Evolutionary conservation across 148 eudicot species (phyloP).

Genomic region (Suaeda aralocaspica): DNA sequence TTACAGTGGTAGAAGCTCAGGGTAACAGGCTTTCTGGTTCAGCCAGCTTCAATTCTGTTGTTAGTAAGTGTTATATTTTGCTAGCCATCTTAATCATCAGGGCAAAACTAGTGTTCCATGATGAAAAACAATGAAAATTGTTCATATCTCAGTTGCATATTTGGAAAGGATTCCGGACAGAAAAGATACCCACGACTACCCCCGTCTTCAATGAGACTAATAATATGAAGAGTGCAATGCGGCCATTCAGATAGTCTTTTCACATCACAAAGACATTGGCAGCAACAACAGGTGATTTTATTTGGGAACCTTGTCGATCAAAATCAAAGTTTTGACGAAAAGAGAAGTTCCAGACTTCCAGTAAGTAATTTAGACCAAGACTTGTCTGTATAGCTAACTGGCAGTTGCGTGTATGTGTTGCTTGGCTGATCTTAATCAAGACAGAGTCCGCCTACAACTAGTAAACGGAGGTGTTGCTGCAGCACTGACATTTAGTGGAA

Average conservation of each 20-base stretch:
- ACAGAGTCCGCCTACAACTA: slow-evolving; percentile 51
- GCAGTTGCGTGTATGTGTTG: slow-evolving; percentile 27
- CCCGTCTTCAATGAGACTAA: slow-evolving; percentile 85
- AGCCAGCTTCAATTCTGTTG: slow-evolving; percentile 68
- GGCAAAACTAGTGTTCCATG: not conserved
- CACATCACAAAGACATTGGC: slow-evolving; percentile 59
- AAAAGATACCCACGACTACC: slow-evolving; percentile 91
- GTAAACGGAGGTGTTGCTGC: slow-evolving; percentile 85
- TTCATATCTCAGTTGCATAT: slow-evolving; percentile 52
- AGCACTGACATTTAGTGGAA: slow-evolving; percentile 81
- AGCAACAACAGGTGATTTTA: slow-evolving; percentile 52
- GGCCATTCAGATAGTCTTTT: slow-evolving; percentile 78
- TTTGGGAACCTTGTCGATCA: not conserved
- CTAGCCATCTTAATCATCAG: not conserved
- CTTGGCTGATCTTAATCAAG: slow-evolving; percentile 77
- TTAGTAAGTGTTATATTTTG: slow-evolving; percentile 44
- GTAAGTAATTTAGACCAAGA: not conserved
- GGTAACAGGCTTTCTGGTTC: slow-evolving; percentile 91
- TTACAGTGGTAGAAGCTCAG: slow-evolving; percentile 78
- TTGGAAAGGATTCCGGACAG: slow-evolving; percentile 80
- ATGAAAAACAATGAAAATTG: not conserved
- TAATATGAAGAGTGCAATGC: slow-evolving; percentile 54
- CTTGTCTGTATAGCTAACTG: slow-evolving; percentile 11
- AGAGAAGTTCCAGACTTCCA: not conserved
- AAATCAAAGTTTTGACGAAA: not conserved